Percentiles rank a stretch among this genome's conserved stretches.
Evolutionary conservation across 768 basidiomycete genomes (phyloP).

Genomic region (Tylopilus subfusipes): DNA sequence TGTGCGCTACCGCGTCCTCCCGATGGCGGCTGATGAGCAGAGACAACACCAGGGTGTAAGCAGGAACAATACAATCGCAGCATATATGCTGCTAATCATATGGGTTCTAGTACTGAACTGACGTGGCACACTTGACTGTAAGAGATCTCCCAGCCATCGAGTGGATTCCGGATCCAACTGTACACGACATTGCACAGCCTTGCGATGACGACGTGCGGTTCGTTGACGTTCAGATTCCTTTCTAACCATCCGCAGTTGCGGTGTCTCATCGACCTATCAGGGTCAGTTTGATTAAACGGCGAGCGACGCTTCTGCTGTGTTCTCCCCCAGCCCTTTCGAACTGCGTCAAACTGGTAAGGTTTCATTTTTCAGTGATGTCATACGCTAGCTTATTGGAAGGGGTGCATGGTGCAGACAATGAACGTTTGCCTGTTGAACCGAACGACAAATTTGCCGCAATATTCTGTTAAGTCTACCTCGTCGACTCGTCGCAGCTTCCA

Average conservation of each 20-base stretch:
- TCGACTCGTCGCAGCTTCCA: not conserved
- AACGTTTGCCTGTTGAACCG: not conserved
- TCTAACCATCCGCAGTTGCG: not conserved
- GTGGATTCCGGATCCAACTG: conserved; percentile 5
- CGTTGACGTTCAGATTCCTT: not conserved
- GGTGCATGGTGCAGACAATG: not conserved
- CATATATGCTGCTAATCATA: conserved; percentile 18
- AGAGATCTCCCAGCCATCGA: conserved; percentile 3
- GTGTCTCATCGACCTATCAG: not conserved
- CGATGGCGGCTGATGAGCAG: conserved; percentile 22
- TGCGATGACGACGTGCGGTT: conserved; percentile 8
- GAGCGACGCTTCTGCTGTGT: not conserved
- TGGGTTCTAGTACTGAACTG: not conserved
- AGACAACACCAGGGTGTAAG: conserved; percentile 5
- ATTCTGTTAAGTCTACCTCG: not conserved
- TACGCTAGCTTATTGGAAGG: conserved; percentile 3
- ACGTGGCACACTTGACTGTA: not conserved
- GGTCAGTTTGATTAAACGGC: not conserved
- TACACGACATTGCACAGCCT: conserved; percentile 26
- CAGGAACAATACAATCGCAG: conserved; percentile 2
- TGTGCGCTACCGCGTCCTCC: conserved; percentile 13
- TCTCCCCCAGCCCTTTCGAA: not conserved
- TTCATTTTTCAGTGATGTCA: not conserved
- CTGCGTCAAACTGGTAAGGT: conserved; percentile 6
- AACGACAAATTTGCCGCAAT: conserved; percentile 2